These are phyloP conservation scores for Escallonia rubra DNA, from an alignment of 129 eudicot species.

Conservation along the genomic window DNA sequence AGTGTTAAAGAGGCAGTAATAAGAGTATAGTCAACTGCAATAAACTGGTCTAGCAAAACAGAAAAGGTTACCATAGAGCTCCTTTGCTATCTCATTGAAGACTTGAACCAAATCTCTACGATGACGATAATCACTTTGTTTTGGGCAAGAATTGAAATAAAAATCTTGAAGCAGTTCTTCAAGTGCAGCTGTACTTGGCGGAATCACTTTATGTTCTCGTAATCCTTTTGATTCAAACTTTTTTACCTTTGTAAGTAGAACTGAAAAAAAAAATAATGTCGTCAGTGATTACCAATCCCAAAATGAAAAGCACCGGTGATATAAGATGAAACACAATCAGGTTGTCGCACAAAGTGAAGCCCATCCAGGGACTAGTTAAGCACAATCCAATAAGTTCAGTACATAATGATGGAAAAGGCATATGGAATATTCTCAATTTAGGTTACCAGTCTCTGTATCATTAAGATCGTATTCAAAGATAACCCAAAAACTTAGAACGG, in stretches of 20 bases:
- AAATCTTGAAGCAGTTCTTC: slow-evolving; percentile 51
- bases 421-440: too few relatives aligned
- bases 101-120: slow-evolving; percentile 64
- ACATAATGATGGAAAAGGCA: too few relatives aligned
- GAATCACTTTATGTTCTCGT: slow-evolving; percentile 27
- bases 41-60: background rate
- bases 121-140: slow-evolving; percentile 55
- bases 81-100: slow-evolving; percentile 79
- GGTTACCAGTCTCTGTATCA: too few relatives aligned
- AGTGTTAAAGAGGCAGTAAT: too few relatives aligned
- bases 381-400: too few relatives aligned
- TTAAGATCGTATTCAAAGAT: too few relatives aligned
- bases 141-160: slow-evolving; percentile 56
- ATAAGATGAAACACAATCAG: too few relatives aligned
- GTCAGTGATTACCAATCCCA: too few relatives aligned
- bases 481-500: too few relatives aligned
- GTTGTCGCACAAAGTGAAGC: too few relatives aligned
- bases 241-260: slow-evolving; percentile 54
- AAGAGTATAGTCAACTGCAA: background rate
- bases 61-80: slow-evolving; percentile 62
- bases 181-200: slow-evolving; percentile 29
- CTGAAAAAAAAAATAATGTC: slow-evolving; percentile 31
- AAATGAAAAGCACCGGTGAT: too few relatives aligned
- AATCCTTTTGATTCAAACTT: slow-evolving; percentile 58
- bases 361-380: too few relatives aligned